Evolutionary conservation across 208 protist species (phyloP).

Genomic region (Trypanosoma cruzi): DNA sequence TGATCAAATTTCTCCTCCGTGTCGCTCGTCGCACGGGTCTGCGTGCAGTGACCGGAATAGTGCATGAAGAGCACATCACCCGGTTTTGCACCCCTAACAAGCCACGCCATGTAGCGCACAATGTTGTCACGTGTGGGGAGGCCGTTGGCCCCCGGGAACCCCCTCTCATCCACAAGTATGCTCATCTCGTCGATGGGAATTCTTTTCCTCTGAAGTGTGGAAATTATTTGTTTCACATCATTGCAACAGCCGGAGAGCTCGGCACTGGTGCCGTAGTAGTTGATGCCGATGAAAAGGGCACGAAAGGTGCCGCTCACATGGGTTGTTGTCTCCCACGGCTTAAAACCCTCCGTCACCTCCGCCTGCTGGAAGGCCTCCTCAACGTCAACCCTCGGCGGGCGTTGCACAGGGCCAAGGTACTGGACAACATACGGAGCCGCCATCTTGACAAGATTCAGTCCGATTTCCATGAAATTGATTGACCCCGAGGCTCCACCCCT

Average conservation of each 20-base stretch:
- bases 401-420: constrained; percentile 45
- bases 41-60: constrained; percentile 83
- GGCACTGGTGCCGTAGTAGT: constrained; percentile 67
- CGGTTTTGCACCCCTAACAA: constrained; percentile 56
- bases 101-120: constrained; percentile 75
- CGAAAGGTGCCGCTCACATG: constrained; percentile 38
- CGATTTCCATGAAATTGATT: constrained; percentile 38
- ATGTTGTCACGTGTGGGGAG: constrained; percentile 64
- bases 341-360: constrained; percentile 28
- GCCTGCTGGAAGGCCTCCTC: constrained; percentile 54
- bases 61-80: constrained; percentile 84
- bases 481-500: constrained; percentile 17
- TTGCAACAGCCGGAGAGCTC: constrained; percentile 77
- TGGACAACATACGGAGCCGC: constrained; percentile 53
- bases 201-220: constrained; percentile 56
- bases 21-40: constrained; percentile 47
- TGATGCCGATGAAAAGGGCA: constrained; percentile 76
- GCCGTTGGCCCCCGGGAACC: constrained; percentile 43
- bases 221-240: constrained; percentile 57
- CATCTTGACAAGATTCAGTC: constrained; percentile 39
- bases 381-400: constrained; percentile 42
- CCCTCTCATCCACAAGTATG: constrained; percentile 72
- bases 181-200: constrained; percentile 52
- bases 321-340: constrained; percentile 31
- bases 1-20: constrained; percentile 78